A percentile compares a stretch with the other conserved stretches of the same genome.
Evolutionary conservation across 495 filamentous ascomycete genomes (phyloP).

Genomic region (Podospora australis): DNA sequence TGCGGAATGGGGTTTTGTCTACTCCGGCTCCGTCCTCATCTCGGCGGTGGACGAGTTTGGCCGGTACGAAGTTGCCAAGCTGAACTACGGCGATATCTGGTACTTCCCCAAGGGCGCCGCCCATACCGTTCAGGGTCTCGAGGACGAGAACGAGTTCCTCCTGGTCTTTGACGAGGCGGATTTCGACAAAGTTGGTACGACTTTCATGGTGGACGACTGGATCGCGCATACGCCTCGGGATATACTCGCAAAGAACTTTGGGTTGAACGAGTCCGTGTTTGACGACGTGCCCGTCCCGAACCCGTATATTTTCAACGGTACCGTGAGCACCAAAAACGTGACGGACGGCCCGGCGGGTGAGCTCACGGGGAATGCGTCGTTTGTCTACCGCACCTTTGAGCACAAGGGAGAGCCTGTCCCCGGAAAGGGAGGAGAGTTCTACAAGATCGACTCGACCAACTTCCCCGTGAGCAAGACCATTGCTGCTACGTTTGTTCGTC

Average conservation of each 20-base stretch:
- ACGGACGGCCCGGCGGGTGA: constrained; percentile 49
- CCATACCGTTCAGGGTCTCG: constrained; percentile 61
- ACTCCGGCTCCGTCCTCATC: constrained; percentile 52
- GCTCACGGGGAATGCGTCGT: constrained; percentile 45
- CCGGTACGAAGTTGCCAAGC: constrained; percentile 58
- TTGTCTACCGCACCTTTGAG: constrained; percentile 63
- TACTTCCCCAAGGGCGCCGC: constrained; percentile 62
- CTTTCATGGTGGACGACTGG: constrained; percentile 61
- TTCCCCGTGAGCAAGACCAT: constrained; percentile 57
- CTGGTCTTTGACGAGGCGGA: constrained; percentile 62
- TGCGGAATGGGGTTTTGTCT: constrained; percentile 61
- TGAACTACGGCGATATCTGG: constrained; percentile 64
- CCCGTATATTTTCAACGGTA: constrained; percentile 66
- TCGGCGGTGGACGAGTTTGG: constrained; percentile 57
- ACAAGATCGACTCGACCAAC: constrained; percentile 57
- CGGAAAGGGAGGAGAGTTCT: constrained; percentile 60
- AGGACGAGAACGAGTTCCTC: constrained; percentile 61
- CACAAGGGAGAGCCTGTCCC: constrained; percentile 52
- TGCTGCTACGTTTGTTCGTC: constrained; percentile 56
- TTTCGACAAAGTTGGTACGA: constrained; percentile 66
- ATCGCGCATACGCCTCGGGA: constrained; percentile 53
- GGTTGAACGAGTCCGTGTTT: constrained; percentile 44
- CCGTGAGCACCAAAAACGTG: constrained; percentile 54
- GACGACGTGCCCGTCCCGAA: constrained; percentile 52
- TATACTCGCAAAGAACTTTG: constrained; percentile 60